Evolutionary conservation across 2,329 filamentous ascomycete genomes (phyloP), one percentile per base, ranked within the genome.

Genomic region (Alternaria triticimaculans): DNA sequence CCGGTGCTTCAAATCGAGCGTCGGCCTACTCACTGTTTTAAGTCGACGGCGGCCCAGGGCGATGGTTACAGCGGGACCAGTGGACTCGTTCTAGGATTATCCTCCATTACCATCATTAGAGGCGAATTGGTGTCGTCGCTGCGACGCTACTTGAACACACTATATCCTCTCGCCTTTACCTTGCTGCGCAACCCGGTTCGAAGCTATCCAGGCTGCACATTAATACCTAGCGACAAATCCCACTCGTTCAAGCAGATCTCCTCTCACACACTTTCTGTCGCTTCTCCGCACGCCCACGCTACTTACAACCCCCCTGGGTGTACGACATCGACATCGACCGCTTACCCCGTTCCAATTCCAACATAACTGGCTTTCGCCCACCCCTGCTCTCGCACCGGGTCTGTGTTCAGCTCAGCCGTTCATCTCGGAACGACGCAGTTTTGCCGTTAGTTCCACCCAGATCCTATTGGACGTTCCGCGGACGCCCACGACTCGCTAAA

Each of bases 401-500:
- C 63, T 62, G 62, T 63, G 63, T 65, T 63, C 68, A 66, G 59
- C 60, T 66, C 64, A 65, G 46, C 56, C 65, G 66, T 69, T 69
- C 62, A 64, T 67, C 64, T 64, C 65, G 65, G 60, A 61, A 65
- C 59, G 45, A 64, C 62, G 64, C 70, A 66, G 69, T 66, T 69
- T 69, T 74, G 69, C 71, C 67, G 70, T 71, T 70, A 64, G 65
- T 72, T 70, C 66, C 68, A 71, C 66, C 60, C 63, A 51, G 60
- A 46, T 61, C 60, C 67, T 60, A 77, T 78, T 78, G 76, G 76
- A 62, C 63, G 55, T 72, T 62, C 64, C 65, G 45, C 70, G 60
- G 62, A 25, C 71, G 63, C 68, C 72, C 70, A 68, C 74, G 65
- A 76, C 72, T 78, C 77, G 77, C 76, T 76, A 77, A 77, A 66